A percentile compares a stretch with the other conserved stretches of the same genome.
phyloP scores from a whole-genome alignment of 163 green algal species.

The Chlorella variabilis region DNA sequence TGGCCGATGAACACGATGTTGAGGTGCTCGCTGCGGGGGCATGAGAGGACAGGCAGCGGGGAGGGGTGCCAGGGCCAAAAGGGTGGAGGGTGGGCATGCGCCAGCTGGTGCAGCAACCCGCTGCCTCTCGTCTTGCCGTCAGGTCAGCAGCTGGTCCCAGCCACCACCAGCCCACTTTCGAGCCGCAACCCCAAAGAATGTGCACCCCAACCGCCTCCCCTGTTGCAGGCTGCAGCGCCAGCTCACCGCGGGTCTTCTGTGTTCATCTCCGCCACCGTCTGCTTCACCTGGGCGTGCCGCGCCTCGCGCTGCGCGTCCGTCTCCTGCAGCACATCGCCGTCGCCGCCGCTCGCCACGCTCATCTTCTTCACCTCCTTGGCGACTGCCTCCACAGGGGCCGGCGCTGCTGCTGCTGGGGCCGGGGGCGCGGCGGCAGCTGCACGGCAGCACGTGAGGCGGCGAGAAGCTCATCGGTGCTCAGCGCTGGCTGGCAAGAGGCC shows the following conservation, averaged over 20 bases:
- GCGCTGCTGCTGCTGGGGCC: not conserved
- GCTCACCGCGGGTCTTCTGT: slow-evolving; percentile 55
- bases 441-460: not conserved
- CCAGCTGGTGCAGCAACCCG: not conserved
- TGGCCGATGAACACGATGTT: slow-evolving; percentile 99
- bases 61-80: not conserved
- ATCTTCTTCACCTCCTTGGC: slow-evolving; percentile 39
- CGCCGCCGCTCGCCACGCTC: not conserved
- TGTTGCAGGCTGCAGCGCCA: no score
- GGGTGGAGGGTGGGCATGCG: not conserved
- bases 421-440: not conserved
- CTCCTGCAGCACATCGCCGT: slow-evolving; percentile 27
- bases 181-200: no score
- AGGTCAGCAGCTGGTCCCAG: no score
- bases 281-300: slow-evolving; percentile 40
- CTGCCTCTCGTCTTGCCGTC: no score
- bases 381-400: slow-evolving; percentile 27
- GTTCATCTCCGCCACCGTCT: slow-evolving; percentile 53
- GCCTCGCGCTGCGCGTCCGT: slow-evolving; percentile 32
- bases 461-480: no score
- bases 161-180: no score
- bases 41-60: not conserved
- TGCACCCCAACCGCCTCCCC: no score
- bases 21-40: slow-evolving; percentile 86
- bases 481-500: no score